These are phyloP conservation scores for Xerophyta viscosa DNA, from an alignment of 106 monocot genomes.

Conservation along the genomic window DNA sequence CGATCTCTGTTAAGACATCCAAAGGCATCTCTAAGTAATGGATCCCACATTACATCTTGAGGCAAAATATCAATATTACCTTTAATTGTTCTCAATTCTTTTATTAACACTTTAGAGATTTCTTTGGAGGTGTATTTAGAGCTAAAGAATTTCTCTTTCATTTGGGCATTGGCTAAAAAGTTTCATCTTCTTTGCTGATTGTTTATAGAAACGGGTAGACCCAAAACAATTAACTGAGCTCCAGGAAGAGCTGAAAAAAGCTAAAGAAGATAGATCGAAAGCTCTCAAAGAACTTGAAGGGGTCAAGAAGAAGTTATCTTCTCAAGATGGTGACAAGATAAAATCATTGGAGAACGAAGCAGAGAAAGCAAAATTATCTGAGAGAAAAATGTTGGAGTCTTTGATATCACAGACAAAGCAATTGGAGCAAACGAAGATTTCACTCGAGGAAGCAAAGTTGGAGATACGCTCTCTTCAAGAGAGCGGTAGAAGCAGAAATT, in stretches of 20 bases:
- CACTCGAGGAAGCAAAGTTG: conserved; percentile 73
- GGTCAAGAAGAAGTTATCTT: conserved; percentile 12
- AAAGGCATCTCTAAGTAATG: no score
- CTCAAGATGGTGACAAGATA: conserved; percentile 9
- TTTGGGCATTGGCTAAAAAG: no score
- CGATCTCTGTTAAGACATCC: not conserved
- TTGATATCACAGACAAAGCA: conserved; percentile 59
- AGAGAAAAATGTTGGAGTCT: conserved; percentile 73
- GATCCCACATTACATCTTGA: no score
- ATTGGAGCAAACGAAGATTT: conserved; percentile 69
- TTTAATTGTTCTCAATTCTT: not conserved
- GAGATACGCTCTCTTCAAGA: conserved; percentile 44
- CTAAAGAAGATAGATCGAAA: conserved; percentile 35
- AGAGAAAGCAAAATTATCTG: conserved; percentile 61
- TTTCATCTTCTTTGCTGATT: conserved; percentile 7
- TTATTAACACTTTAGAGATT: no score
- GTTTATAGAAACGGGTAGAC: conserved; percentile 14
- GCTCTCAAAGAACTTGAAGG: conserved; percentile 35
- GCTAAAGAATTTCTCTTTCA: no score
- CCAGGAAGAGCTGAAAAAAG: conserved; percentile 47
- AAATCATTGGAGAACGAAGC: conserved; percentile 43
- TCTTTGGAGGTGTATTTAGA: no score
- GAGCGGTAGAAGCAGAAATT: conserved; percentile 9
- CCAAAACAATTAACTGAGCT: conserved; percentile 33
- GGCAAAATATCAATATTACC: not conserved